phyloP scores from a whole-genome alignment of 345 rosid genomes.

The Eucalyptus rudis region DNA sequence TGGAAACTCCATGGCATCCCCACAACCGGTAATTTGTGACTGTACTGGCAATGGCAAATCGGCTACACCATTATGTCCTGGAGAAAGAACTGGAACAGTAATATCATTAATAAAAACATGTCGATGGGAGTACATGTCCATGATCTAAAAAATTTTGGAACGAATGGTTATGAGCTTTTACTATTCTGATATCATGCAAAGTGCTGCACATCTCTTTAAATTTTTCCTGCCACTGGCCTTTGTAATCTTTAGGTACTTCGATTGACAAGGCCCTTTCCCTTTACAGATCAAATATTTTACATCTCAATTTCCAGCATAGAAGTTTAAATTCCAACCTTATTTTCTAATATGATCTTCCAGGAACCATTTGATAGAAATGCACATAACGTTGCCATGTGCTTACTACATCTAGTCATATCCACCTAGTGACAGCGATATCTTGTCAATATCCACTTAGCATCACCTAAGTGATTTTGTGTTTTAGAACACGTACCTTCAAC shows the following conservation, averaged over 20 bases:
- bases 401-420: neutral
- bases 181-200: neutral
- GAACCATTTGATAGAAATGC: neutral
- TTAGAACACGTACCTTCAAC: neutral
- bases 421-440: neutral
- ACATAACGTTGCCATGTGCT: rapidly evolving
- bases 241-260: neutral
- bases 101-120: neutral
- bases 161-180: neutral
- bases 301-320: neutral
- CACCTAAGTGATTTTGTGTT: neutral
- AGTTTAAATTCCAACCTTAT: neutral
- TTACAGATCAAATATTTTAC: neutral
- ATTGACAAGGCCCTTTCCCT: neutral
- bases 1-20: neutral
- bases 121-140: neutral
- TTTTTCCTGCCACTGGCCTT: neutral
- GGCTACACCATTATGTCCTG: neutral
- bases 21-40: neutral
- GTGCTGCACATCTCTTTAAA: neutral
- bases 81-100: neutral
- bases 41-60: neutral
- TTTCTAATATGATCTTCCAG: neutral
- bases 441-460: neutral
- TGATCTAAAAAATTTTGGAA: rapidly evolving